phyloP scores from a whole-genome alignment of 768 basidiomycete genomes.

The Agaricus blazei region DNA sequence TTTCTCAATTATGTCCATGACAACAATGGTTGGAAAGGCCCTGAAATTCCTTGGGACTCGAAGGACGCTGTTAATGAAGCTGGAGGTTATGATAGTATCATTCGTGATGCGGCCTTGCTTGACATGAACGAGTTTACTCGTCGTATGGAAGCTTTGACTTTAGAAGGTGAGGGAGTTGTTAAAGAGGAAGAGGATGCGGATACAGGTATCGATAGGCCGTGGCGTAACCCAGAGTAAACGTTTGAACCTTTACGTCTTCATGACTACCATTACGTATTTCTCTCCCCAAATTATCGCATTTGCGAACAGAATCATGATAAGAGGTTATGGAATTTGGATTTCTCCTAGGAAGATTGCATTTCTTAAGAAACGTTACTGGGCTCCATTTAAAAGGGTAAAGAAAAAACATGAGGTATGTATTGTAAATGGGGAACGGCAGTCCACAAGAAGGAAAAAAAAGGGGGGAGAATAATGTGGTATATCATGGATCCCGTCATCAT shows the following conservation, averaged over 20 bases:
- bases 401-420: no score
- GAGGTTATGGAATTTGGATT: no score
- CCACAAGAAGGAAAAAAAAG: not conserved
- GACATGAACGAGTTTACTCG: slow-evolving; percentile 41
- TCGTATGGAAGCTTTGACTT: slow-evolving; percentile 27
- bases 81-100: slow-evolving; percentile 34
- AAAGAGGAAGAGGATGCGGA: slow-evolving; percentile 24
- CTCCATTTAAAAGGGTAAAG: no score
- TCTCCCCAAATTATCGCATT: not conserved
- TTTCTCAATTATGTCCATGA: slow-evolving; percentile 52
- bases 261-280: not conserved
- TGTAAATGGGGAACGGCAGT: not conserved
- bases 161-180: slow-evolving; percentile 1
- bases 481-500: not conserved
- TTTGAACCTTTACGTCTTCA: slow-evolving; percentile 6
- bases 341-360: no score
- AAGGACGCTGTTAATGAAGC: slow-evolving; percentile 26
- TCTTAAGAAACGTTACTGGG: no score
- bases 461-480: not conserved
- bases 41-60: slow-evolving; percentile 47
- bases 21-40: slow-evolving; percentile 52
- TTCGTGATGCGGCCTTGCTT: slow-evolving; percentile 24
- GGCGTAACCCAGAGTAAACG: slow-evolving; percentile 34
- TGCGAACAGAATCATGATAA: not conserved
- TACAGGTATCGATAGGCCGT: slow-evolving; percentile 34